Evolutionary conservation across 305 asterid genomes (phyloP).

Genomic region (Plantago coronopus): DNA sequence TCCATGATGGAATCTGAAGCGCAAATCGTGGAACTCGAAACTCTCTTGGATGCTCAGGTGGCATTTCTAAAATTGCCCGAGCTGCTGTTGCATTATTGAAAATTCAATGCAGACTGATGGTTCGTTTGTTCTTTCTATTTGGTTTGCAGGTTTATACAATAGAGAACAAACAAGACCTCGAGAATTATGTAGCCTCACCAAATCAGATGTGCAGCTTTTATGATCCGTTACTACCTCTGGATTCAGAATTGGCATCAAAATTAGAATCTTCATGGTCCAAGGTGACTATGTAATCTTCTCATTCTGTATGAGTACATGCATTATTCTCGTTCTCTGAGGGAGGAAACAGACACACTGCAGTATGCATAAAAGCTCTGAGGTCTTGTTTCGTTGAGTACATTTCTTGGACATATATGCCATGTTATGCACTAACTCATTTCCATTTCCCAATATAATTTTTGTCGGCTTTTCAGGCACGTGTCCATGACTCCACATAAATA

Average conservation of each 20-base stretch:
- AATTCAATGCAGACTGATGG: conserved; percentile 6
- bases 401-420: neutral
- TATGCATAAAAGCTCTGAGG: neutral
- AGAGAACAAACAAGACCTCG: conserved; percentile 37
- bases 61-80: conserved; percentile 11
- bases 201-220: conserved; percentile 46
- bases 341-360: too few relatives aligned
- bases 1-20: conserved; percentile 36
- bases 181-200: conserved; percentile 36
- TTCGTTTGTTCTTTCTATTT: conserved; percentile 12
- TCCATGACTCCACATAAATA: too few relatives aligned
- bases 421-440: neutral
- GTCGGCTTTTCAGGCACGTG: neutral
- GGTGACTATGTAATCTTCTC: conserved; percentile 35
- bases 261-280: conserved; percentile 45
- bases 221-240: conserved; percentile 39
- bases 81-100: conserved; percentile 9
- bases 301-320: neutral
- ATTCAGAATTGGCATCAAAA: conserved; percentile 42
- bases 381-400: neutral
- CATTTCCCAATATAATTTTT: neutral
- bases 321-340: neutral
- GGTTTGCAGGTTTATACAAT: conserved; percentile 46
- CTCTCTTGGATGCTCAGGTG: conserved; percentile 77
- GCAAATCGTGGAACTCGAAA: conserved; percentile 63